These are phyloP conservation scores for Dactylellina drechsleri DNA, from an alignment of 2,329 filamentous ascomycete genomes.

Conservation along the genomic window DNA sequence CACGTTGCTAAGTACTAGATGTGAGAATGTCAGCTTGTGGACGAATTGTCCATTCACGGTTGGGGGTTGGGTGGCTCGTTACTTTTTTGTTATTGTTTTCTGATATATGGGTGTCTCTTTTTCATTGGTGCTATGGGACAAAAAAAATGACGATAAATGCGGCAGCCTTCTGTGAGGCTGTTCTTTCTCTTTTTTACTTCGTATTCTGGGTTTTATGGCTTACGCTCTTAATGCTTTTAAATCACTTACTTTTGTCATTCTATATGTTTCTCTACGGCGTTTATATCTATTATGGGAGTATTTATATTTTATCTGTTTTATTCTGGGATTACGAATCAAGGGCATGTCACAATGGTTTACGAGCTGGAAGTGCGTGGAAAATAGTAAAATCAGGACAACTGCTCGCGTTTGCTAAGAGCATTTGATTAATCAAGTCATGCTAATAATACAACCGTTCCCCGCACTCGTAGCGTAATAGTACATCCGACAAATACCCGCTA, in stretches of 20 bases:
- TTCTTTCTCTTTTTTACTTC: neutral
- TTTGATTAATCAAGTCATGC: no score
- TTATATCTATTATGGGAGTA: neutral
- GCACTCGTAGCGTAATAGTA: conserved; percentile 22
- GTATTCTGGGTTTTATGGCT: neutral
- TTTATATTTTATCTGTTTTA: neutral
- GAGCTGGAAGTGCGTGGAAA: no score
- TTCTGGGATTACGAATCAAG: neutral
- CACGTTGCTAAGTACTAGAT: conserved; percentile 31
- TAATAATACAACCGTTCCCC: conserved; percentile 25
- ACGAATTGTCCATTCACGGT: neutral
- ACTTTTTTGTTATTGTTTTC: neutral
- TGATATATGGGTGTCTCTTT: conserved; percentile 10
- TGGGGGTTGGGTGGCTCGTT: neutral
- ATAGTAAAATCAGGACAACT: no score
- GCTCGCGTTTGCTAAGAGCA: no score
- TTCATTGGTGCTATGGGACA: conserved; percentile 13
- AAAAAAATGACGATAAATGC: conserved; percentile 6
- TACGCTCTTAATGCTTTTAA: conserved; percentile 9
- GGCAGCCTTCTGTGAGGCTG: neutral
- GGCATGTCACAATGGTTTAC: no score
- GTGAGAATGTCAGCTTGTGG: neutral
- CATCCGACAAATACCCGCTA: conserved; percentile 10
- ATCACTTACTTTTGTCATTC: neutral
- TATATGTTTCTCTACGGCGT: neutral